Percentiles rank a stretch among this genome's conserved stretches.
phyloP scores from a whole-genome alignment of 2,329 filamentous ascomycete species.

The Botrytis squamosa region DNA sequence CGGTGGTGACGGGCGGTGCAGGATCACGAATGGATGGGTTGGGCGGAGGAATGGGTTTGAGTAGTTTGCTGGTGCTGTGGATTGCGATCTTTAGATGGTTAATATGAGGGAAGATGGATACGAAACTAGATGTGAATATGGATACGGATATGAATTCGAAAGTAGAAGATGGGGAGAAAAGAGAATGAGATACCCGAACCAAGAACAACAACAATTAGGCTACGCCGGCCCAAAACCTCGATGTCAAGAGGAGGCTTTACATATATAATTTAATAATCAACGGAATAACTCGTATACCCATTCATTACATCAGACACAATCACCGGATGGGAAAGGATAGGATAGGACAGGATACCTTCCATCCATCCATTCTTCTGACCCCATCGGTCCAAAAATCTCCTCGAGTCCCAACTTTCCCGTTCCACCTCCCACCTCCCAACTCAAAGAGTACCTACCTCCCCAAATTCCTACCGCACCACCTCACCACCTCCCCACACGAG shows the following conservation, averaged over 20 bases:
- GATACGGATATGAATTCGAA: neutral
- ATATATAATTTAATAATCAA: neutral
- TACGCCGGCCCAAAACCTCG: slow-evolving; percentile 1
- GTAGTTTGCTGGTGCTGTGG: neutral
- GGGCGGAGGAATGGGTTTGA: neutral
- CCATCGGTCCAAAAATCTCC: neutral
- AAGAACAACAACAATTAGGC: neutral
- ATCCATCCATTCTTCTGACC: neutral
- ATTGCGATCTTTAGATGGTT: neutral
- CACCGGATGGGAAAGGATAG: neutral
- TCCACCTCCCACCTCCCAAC: too few relatives aligned
- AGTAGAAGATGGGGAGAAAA: neutral
- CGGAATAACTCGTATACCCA: neutral
- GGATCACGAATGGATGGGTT: neutral
- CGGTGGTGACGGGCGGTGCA: neutral
- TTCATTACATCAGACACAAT: neutral
- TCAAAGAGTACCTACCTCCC: neutral
- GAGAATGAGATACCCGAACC: neutral
- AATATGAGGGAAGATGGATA: neutral
- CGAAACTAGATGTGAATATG: neutral
- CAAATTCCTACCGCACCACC: too few relatives aligned
- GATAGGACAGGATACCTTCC: neutral
- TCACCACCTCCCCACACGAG: too few relatives aligned
- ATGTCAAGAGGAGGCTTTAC: neutral
- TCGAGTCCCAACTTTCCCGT: neutral